Conservation (phyloP, 2,329 filamentous ascomycete genomes). For the Cladosporium halotolerans region DNA sequence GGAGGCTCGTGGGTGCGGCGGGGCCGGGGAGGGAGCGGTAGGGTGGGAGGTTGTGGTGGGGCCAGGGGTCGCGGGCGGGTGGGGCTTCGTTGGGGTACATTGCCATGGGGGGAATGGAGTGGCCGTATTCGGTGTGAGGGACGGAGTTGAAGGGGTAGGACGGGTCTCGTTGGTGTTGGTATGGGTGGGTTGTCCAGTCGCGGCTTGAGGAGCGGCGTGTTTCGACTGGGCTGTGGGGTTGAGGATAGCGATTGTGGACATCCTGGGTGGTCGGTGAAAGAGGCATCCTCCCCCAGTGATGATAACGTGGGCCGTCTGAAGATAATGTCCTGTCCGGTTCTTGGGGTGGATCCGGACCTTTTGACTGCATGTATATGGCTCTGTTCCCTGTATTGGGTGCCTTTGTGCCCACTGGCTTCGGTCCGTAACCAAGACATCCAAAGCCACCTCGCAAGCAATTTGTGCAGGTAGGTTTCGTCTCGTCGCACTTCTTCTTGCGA, state of each 20-base stretch:
- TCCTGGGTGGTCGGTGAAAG: background rate
- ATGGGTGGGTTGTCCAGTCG: conserved; percentile 13
- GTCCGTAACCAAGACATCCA: conserved; percentile 80
- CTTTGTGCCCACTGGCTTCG: conserved; percentile 19
- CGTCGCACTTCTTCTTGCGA: conserved; percentile 97
- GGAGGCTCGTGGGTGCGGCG: conserved; percentile 18
- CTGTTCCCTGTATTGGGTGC: conserved; percentile 5
- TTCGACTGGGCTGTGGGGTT: background rate
- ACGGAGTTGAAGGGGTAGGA: background rate
- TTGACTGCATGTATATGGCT: conserved; percentile 16
- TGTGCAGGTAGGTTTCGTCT: conserved; percentile 83
- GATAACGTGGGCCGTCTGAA: conserved; percentile 12
- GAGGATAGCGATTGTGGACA: background rate
- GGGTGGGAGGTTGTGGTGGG: conserved; percentile 2
- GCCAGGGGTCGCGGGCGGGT: conserved; percentile 13
- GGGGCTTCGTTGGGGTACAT: background rate
- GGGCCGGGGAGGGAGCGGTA: conserved; percentile 2
- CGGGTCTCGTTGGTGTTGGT: background rate
- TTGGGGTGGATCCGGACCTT: background rate
- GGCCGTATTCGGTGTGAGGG: background rate
- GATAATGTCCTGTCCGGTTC: background rate
- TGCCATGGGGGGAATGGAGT: background rate
- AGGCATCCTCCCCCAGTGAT: conserved; percentile 18
- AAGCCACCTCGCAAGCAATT: conserved; percentile 91
- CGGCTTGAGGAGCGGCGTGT: conserved; percentile 12